Evolutionary conservation across 257 asterid species (phyloP).

Genomic region (Hygrophila difformis): DNA sequence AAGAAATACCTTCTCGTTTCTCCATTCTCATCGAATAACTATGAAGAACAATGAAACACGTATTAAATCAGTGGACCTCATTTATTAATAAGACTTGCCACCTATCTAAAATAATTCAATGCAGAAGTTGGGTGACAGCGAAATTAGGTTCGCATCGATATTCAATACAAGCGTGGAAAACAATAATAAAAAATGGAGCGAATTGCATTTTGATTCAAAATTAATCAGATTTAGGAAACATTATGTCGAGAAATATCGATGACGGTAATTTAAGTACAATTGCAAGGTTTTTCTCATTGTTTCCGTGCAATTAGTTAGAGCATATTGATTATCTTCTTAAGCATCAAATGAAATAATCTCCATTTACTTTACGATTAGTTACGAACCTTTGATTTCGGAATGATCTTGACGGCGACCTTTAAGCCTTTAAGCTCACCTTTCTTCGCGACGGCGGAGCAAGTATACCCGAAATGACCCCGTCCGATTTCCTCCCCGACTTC

Average conservation of each 20-base stretch:
- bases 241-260: background rate
- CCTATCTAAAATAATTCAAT: background rate
- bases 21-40: background rate
- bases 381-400: constrained; percentile 73
- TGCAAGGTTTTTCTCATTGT: too few species aligned
- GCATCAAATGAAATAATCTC: background rate
- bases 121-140: background rate
- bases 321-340: background rate
- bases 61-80: background rate
- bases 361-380: background rate
- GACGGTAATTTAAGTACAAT: background rate
- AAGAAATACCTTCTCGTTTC: too few species aligned
- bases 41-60: background rate
- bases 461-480: constrained; percentile 43
- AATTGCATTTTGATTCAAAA: background rate
- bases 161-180: too few species aligned
- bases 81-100: background rate
- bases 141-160: background rate
- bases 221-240: background rate
- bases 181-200: background rate
- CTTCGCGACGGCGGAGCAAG: constrained; percentile 29
- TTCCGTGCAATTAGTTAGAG: background rate
- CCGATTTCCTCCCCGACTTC: constrained; percentile 89
- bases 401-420: constrained; percentile 86
- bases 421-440: constrained; percentile 77